phyloP scores from a whole-genome alignment of 2,329 filamentous ascomycete species.

The Pseudocercospora vitis region DNA sequence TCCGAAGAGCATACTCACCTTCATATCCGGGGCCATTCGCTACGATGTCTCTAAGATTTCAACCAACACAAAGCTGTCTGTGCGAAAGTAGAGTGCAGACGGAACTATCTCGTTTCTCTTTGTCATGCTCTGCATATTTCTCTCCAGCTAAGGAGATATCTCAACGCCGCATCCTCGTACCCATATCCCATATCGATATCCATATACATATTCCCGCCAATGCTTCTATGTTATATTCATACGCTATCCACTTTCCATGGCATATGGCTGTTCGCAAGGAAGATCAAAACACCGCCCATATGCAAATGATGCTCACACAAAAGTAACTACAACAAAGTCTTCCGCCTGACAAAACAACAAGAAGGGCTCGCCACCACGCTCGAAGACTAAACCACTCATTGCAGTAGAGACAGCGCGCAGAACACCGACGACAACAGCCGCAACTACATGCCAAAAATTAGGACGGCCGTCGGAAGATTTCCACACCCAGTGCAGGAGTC shows the following conservation, averaged over 20 bases:
- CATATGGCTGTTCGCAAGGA: background rate
- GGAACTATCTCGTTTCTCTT: no score
- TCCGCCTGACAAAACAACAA: no score
- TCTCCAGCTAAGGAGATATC: background rate
- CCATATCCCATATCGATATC: background rate
- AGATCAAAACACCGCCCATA: background rate
- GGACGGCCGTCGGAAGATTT: slow-evolving; percentile 53
- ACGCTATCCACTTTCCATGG: background rate
- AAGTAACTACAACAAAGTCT: no score
- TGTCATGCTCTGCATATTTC: no score
- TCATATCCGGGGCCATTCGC: background rate
- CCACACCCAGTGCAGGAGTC: slow-evolving; percentile 64
- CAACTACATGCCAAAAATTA: slow-evolving; percentile 9
- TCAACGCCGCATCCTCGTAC: background rate
- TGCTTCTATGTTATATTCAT: slow-evolving; percentile 5
- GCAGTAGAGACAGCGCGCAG: slow-evolving; percentile 1
- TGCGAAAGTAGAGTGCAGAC: no score
- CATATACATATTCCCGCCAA: background rate
- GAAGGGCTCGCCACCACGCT: slow-evolving; percentile 2
- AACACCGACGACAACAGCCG: background rate
- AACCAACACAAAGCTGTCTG: no score
- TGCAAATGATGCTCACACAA: background rate
- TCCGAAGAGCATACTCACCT: background rate
- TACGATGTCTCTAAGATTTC: background rate
- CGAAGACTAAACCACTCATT: background rate